phyloP scores from a whole-genome alignment of 129 eudicot genomes.

The Solidago caesia region DNA sequence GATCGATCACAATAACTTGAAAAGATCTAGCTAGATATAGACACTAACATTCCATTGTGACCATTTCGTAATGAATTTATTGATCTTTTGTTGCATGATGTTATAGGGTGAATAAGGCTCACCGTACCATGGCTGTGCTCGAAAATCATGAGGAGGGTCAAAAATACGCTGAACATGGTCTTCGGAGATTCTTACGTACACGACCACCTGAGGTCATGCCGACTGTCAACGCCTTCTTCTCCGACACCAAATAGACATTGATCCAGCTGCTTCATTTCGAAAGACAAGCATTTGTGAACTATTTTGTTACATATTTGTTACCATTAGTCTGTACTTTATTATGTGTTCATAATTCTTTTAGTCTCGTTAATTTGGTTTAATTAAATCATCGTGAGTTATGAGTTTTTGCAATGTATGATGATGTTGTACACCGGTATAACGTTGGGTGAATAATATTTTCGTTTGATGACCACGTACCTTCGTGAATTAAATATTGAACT shows the following conservation, averaged over 20 bases:
- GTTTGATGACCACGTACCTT: too few species aligned
- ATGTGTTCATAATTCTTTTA: too few species aligned
- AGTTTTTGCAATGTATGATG: too few species aligned
- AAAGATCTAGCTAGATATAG: not conserved
- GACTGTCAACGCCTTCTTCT: constrained; percentile 72
- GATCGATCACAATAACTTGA: not conserved
- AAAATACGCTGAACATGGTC: constrained; percentile 72
- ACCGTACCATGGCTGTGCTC: constrained; percentile 59
- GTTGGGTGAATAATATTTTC: too few species aligned
- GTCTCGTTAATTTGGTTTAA: too few species aligned
- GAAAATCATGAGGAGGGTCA: constrained; percentile 86
- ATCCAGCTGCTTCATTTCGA: not conserved
- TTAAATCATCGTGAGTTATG: too few species aligned
- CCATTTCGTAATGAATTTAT: not conserved
- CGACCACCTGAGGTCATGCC: constrained; percentile 91
- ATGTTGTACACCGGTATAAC: too few species aligned
- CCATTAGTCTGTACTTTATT: not conserved
- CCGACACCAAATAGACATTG: constrained; percentile 39
- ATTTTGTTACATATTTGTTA: constrained; percentile 6
- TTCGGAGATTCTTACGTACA: constrained; percentile 75
- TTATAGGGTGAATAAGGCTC: constrained; percentile 64
- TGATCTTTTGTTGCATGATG: not conserved
- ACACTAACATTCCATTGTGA: not conserved
- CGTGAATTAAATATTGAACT: too few species aligned
- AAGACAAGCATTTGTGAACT: not conserved